phyloP scores from a whole-genome alignment of 257 asterid species.

The Forsythia viridissima region DNA sequence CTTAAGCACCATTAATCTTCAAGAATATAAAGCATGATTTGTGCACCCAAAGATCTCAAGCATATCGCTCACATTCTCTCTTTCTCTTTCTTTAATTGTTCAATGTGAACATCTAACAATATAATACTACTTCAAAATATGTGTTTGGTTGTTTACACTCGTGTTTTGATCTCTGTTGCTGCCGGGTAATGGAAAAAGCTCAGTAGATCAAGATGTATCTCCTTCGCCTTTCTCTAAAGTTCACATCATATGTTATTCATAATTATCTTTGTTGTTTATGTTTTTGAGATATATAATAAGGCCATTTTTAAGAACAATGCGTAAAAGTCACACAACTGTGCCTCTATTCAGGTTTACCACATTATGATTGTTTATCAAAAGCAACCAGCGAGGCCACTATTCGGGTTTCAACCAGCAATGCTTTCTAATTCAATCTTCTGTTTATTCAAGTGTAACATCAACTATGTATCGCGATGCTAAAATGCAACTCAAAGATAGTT shows the following conservation, averaged over 20 bases:
- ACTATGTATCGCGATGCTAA: no score
- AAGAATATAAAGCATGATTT: not conserved
- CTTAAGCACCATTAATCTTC: not conserved
- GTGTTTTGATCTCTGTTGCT: not conserved
- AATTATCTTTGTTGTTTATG: not conserved
- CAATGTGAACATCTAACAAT: not conserved
- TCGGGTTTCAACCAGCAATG: not conserved
- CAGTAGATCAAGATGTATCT: not conserved
- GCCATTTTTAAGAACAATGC: not conserved
- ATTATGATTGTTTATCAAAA: not conserved
- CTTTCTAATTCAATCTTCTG: not conserved
- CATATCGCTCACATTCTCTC: not conserved
- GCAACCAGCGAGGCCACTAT: not conserved
- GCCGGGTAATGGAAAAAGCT: not conserved
- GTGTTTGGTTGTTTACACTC: not conserved
- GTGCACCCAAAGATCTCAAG: not conserved
- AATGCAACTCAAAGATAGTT: not conserved
- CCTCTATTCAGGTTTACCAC: not conserved
- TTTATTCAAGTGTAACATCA: no score
- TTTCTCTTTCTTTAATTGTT: not conserved
- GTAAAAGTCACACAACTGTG: not conserved
- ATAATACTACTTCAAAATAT: not conserved
- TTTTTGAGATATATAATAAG: not conserved
- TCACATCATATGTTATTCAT: not conserved
- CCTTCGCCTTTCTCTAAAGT: not conserved